A percentile compares a stretch with the other conserved stretches of the same genome.
These are phyloP conservation scores for Termitomyces titanicus DNA, from an alignment of 768 basidiomycete species.

Conservation along the genomic window DNA sequence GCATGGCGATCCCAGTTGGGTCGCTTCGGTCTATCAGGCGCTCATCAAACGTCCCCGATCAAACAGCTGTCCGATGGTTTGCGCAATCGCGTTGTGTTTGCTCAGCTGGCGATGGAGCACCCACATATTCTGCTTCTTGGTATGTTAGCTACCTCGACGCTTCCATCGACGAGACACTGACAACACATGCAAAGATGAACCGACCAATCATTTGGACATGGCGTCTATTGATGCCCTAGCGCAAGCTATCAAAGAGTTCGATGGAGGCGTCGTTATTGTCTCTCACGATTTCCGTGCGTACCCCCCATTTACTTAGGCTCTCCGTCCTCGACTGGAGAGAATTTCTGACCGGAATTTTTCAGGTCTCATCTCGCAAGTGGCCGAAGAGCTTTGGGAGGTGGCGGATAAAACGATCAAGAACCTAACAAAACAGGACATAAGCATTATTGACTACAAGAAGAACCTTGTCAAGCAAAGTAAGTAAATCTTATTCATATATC, in stretches of 20 bases:
- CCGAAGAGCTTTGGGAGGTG: constrained; percentile 99
- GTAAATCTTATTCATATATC: constrained; percentile 19
- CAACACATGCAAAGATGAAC: constrained; percentile 62
- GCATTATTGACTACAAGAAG: constrained; percentile 92
- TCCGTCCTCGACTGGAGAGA: background rate
- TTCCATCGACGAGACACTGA: constrained; percentile 1
- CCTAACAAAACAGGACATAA: constrained; percentile 86
- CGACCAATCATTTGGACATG: constrained; percentile 98
- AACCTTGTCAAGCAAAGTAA: constrained; percentile 76
- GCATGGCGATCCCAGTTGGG: constrained; percentile 95
- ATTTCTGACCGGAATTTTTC: constrained; percentile 3
- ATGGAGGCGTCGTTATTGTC: constrained; percentile 98
- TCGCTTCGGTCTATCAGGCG: constrained; percentile 90
- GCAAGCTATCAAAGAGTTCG: constrained; percentile 91
- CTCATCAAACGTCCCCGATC: constrained; percentile 94
- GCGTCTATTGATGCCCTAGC: constrained; percentile 96
- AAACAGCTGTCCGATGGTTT: constrained; percentile 93
- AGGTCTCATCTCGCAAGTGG: constrained; percentile 96
- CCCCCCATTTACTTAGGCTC: background rate
- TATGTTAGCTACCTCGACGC: constrained; percentile 27
- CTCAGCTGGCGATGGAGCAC: constrained; percentile 95
- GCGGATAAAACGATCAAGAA: constrained; percentile 91
- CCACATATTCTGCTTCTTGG: constrained; percentile 90
- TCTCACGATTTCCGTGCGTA: constrained; percentile 95
- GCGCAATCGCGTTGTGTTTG: constrained; percentile 95